phyloP scores from a whole-genome alignment of 2,329 filamentous ascomycete species.

The Ophiocordyceps australis region DNA sequence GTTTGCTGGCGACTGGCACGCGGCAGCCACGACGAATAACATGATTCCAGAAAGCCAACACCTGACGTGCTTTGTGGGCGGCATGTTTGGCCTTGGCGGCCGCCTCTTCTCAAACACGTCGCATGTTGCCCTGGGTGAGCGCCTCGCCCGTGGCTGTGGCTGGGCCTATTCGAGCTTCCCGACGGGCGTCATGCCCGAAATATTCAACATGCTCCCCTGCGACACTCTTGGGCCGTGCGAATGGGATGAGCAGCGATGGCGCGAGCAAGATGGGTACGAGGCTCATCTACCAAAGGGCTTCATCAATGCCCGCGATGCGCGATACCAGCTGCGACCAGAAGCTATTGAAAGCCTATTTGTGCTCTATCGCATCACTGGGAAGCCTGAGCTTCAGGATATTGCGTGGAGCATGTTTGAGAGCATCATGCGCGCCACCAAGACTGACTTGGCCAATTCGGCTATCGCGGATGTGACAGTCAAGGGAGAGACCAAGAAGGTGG shows the following conservation, averaged over 20 bases:
- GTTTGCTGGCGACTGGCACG: slow-evolving; percentile 12
- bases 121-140: slow-evolving; percentile 28
- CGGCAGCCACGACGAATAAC: slow-evolving; percentile 7
- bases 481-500: slow-evolving; percentile 19
- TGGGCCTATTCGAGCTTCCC: slow-evolving; percentile 38
- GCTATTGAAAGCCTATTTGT: slow-evolving; percentile 69
- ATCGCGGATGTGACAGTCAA: slow-evolving; percentile 21
- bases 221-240: slow-evolving; percentile 13
- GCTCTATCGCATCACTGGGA: slow-evolving; percentile 43
- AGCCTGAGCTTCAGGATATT: slow-evolving; percentile 25
- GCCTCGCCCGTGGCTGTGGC: slow-evolving; percentile 33
- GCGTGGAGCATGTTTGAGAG: slow-evolving; percentile 34
- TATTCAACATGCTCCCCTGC: slow-evolving; percentile 27
- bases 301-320: slow-evolving; percentile 30
- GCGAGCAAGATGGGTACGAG: slow-evolving; percentile 5
- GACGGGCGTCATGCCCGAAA: slow-evolving; percentile 40
- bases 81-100: slow-evolving; percentile 48
- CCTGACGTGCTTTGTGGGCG: slow-evolving; percentile 45
- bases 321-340: slow-evolving; percentile 37
- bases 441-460: slow-evolving; percentile 26
- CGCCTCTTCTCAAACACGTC: slow-evolving; percentile 32
- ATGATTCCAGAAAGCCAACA: slow-evolving; percentile 12
- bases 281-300: slow-evolving; percentile 35
- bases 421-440: slow-evolving; percentile 24
- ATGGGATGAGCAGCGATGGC: slow-evolving; percentile 13